phyloP scores from a whole-genome alignment of 2,329 filamentous ascomycete genomes.

The Paraconiothyrium sp. region DNA sequence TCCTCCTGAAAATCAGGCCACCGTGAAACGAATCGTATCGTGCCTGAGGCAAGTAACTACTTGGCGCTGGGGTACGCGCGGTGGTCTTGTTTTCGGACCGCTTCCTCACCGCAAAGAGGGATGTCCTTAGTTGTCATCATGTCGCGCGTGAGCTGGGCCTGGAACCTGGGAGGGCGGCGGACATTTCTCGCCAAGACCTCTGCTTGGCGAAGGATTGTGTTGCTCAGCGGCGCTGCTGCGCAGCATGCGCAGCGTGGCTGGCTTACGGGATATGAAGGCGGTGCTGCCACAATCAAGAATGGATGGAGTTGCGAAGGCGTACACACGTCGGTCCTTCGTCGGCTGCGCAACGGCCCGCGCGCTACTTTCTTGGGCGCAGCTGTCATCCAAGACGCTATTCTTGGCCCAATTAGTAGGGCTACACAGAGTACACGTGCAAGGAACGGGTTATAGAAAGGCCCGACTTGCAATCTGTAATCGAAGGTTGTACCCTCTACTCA shows the following conservation, averaged over 20 bases:
- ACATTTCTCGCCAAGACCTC: neutral
- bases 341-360: conserved; percentile 1
- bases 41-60: neutral
- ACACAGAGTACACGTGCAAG: neutral
- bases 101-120: neutral
- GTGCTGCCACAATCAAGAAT: neutral
- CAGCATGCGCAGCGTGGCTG: neutral
- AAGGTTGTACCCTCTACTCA: neutral
- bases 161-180: neutral
- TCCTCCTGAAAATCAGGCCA: conserved; percentile 21
- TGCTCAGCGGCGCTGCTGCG: neutral
- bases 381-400: neutral
- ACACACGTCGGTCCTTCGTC: neutral
- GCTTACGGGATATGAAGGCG: neutral
- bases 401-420: neutral
- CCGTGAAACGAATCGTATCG: conserved; percentile 12
- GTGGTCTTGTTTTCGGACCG: neutral
- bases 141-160: neutral
- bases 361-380: neutral
- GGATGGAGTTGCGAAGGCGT: conserved; percentile 1
- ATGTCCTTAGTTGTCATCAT: neutral
- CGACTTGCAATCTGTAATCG: neutral
- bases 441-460: neutral
- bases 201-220: neutral
- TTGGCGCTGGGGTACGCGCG: neutral